A percentile compares a stretch with the other conserved stretches of the same genome.
Evolutionary conservation across 139 green algal species (phyloP).

Genomic region (Dunaliella primolecta): DNA sequence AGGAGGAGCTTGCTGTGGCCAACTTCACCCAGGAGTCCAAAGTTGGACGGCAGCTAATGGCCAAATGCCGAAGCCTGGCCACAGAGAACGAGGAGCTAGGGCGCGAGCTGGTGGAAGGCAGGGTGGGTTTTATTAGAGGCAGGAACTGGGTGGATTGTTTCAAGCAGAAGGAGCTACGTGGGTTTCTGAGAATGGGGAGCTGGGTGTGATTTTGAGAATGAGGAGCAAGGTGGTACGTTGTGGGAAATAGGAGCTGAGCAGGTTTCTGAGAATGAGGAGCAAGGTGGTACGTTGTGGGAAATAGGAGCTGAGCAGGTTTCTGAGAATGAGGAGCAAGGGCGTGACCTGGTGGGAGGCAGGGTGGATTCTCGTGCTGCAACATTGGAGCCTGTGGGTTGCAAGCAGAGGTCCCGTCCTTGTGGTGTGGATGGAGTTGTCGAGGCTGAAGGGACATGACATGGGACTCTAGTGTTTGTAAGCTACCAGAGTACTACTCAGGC

Average conservation of each 20-base stretch:
- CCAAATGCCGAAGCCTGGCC: conserved; percentile 68
- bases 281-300: neutral
- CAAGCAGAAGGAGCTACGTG: neutral
- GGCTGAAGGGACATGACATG: too few species aligned
- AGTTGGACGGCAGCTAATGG: conserved; percentile 71
- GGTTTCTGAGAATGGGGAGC: neutral
- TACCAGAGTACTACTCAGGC: too few species aligned
- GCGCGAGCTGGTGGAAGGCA: conserved; percentile 64
- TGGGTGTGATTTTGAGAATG: too few species aligned
- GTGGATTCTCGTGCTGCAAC: too few species aligned
- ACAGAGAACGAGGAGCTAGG: conserved; percentile 80
- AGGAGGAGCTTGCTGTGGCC: conserved; percentile 67
- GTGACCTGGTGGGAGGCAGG: neutral
- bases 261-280: neutral
- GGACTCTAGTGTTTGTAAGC: too few species aligned
- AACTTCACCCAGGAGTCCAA: conserved; percentile 73
- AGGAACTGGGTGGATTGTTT: neutral
- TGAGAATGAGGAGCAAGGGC: neutral
- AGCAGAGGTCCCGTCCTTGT: too few species aligned
- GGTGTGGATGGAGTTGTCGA: too few species aligned
- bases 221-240: neutral
- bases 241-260: neutral
- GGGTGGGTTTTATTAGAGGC: conserved; percentile 16
- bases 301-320: neutral
- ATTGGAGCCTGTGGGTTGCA: too few species aligned